phyloP scores from a whole-genome alignment of 495 filamentous ascomycete species.

The Pseudevernia furfuracea region DNA sequence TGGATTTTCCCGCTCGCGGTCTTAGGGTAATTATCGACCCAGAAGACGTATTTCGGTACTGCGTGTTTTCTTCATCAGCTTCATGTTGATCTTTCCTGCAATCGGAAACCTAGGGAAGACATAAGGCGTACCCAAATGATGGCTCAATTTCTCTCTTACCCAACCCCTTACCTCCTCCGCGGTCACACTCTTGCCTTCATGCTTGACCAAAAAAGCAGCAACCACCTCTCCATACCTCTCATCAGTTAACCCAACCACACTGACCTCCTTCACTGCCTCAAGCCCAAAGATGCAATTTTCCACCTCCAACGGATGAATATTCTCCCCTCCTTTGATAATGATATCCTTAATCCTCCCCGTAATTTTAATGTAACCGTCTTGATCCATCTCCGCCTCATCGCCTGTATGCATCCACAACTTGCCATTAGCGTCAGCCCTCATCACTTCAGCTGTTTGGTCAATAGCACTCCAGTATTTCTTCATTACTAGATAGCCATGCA shows the following conservation, averaged over 20 bases:
- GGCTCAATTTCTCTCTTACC: conserved; percentile 63
- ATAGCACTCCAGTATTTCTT: conserved; percentile 79
- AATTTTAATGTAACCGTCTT: conserved; percentile 57
- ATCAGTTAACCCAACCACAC: conserved; percentile 78
- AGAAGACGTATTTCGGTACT: conserved; percentile 89
- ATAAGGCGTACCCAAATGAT: conserved; percentile 57
- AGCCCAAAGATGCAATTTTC: conserved; percentile 83
- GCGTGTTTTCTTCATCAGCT: conserved; percentile 14
- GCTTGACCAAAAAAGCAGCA: conserved; percentile 66
- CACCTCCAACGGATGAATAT: conserved; percentile 90
- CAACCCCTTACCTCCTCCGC: conserved; percentile 58
- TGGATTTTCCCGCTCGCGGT: conserved; percentile 96
- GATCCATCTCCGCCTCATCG: conserved; percentile 86
- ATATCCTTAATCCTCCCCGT: conserved; percentile 81
- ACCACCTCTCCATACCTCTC: conserved; percentile 80
- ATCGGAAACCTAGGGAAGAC: neutral
- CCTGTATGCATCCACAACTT: conserved; percentile 76
- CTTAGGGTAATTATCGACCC: conserved; percentile 74
- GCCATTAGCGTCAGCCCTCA: conserved; percentile 51
- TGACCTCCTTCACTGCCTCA: conserved; percentile 59
- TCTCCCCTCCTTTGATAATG: conserved; percentile 90
- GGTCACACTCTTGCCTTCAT: conserved; percentile 35
- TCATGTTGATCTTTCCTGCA: neutral
- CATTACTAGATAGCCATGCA: conserved; percentile 83
- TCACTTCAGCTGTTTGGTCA: conserved; percentile 60